phyloP scores from a whole-genome alignment of 164 flowering plant species.

The Platanus orientalis region DNA sequence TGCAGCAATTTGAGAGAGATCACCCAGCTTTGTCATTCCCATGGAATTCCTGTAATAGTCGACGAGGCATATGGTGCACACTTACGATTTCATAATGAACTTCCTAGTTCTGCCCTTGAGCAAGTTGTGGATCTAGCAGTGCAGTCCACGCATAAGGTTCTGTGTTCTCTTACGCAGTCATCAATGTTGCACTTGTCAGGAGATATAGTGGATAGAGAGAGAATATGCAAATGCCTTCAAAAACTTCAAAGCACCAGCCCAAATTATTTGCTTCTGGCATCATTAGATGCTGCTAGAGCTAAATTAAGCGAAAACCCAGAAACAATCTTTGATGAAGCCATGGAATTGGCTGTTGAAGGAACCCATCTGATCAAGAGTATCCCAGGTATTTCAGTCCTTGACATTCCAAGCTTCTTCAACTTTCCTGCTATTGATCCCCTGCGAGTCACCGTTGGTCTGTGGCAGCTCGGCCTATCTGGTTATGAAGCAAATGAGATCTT shows the following conservation, averaged over 20 bases:
- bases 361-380: conserved; percentile 21
- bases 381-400: conserved; percentile 31
- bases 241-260: conserved; percentile 59
- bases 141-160: conserved; percentile 57
- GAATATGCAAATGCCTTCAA: conserved; percentile 42
- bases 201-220: conserved; percentile 42
- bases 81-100: conserved; percentile 39
- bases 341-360: conserved; percentile 29
- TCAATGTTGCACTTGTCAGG: conserved; percentile 56
- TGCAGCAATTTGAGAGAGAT: conserved; percentile 40
- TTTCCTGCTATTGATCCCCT: conserved; percentile 38
- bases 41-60: conserved; percentile 46
- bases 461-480: conserved; percentile 43
- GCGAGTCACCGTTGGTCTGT: conserved; percentile 36
- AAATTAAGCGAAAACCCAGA: conserved; percentile 33
- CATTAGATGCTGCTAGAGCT: conserved; percentile 55
- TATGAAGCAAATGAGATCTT: conserved; percentile 47
- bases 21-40: conserved; percentile 32
- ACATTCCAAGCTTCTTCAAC: conserved; percentile 17
- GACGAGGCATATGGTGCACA: conserved; percentile 65
- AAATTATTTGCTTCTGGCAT: conserved; percentile 45
- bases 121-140: conserved; percentile 52
- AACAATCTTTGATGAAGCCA: conserved; percentile 28
- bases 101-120: conserved; percentile 44
- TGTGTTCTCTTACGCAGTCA: conserved; percentile 51